A percentile compares a stretch with the other conserved stretches of the same genome.
Conservation (phyloP, 805 yeast species). For the Yarrowia osloensis region DNA sequence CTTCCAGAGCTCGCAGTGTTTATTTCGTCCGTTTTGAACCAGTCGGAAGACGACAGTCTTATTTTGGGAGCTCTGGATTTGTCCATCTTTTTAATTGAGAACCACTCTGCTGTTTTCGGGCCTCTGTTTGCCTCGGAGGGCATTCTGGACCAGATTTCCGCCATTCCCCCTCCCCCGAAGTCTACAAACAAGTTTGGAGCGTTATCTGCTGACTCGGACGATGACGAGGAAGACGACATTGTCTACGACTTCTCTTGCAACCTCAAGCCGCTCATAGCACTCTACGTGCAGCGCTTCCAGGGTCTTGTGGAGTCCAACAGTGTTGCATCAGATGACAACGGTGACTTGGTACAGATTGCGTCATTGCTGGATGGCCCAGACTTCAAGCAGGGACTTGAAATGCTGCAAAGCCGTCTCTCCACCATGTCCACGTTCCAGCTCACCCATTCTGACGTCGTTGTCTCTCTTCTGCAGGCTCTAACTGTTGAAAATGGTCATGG, state of each 20-base stretch:
- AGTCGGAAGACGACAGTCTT: slow-evolving; percentile 42
- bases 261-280: slow-evolving; percentile 33
- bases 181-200: slow-evolving; percentile 36
- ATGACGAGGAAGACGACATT: slow-evolving; percentile 36
- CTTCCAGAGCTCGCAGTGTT: slow-evolving; percentile 39
- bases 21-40: slow-evolving; percentile 41
- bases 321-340: background rate
- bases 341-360: slow-evolving; percentile 28
- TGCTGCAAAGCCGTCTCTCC: slow-evolving; percentile 6
- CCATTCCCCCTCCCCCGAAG: slow-evolving; percentile 32
- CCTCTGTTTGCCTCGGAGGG: slow-evolving; percentile 70
- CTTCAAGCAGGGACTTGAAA: slow-evolving; percentile 31
- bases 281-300: slow-evolving; percentile 37
- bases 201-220: slow-evolving; percentile 26
- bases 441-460: slow-evolving; percentile 64
- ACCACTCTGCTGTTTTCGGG: slow-evolving; percentile 50
- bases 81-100: slow-evolving; percentile 48
- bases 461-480: slow-evolving; percentile 43
- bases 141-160: slow-evolving; percentile 54
- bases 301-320: slow-evolving; percentile 8
- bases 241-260: slow-evolving; percentile 36
- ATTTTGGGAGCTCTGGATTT: slow-evolving; percentile 56
- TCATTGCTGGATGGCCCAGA: slow-evolving; percentile 23
- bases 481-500: slow-evolving; percentile 40
- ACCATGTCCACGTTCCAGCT: slow-evolving; percentile 73